Base-by-base conservation (phyloP, 2,329 filamentous ascomycete genomes). In the Colletotrichum zoysiae region DNA sequence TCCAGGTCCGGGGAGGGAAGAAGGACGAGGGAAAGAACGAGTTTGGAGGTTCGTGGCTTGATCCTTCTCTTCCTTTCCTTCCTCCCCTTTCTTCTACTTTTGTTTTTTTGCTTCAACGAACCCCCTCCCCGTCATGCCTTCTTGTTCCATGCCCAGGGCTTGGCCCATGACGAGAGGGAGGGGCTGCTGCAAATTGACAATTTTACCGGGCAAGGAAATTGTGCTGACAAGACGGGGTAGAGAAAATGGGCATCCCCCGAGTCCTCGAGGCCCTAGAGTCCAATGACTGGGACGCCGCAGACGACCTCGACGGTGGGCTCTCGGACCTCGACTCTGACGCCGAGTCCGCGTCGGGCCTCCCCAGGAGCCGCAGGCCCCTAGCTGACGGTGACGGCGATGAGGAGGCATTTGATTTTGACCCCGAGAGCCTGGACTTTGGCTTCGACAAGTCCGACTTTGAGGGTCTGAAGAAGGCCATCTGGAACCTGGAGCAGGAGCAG, bases 251-350 rank as follows among this genome's bases (percentile, higher is more conserved):
- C 20, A 84, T 92, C 48, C 82, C 87, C 1, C 84, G 91, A 12
- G 84, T 89, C 2, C 82, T 84, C 11, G 90, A 92, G 76, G 90
- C 90, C 0, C 79, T 93, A 18, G 86, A 92, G 76, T 84, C 89
- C 20, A 92, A 92, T 77, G 90, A 92, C 78, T 93, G 91, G 91
- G 55, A 67, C 26, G 70, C 44, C 30, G 84, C 82, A 2, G 79
- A 82, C 64, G 74, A 74, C 14, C 76, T 75, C 35, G 67, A 57
- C 67, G 51, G 56, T 11, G 75, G 59, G 8, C 78, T 74, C 20
- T 77, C 74, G 11, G 77, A 80, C 26, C 77, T 78, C 7, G 81
- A 83, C 68, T 80, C 79, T 0, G 76, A 80, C 65, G 72, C 20
- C 2, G 79, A 81, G 50, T 75, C 81, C 1, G 70, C 23, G 5